Evolutionary conservation across 306 rosid species (phyloP).

Genomic region (Prunus campanulata): DNA sequence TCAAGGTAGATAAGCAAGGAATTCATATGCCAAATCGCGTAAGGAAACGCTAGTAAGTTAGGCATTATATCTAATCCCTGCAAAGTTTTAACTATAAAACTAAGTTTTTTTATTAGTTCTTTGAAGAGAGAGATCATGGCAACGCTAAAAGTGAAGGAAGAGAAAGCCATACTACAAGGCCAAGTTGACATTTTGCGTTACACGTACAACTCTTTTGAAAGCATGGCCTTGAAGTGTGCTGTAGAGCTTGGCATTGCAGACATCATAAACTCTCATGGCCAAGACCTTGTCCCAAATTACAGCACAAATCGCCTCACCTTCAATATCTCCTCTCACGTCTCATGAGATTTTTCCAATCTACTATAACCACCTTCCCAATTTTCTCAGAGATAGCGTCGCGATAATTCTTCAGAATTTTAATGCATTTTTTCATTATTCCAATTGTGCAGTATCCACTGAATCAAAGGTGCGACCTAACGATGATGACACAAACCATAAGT

Average conservation of each 20-base stretch:
- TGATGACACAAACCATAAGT: conserved; percentile 20
- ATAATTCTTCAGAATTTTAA: conserved; percentile 47
- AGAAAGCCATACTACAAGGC: conserved; percentile 11
- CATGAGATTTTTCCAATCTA: conserved; percentile 32
- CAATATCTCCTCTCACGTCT: conserved; percentile 23
- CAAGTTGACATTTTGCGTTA: conserved; percentile 16
- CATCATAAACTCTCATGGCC: conserved; percentile 28
- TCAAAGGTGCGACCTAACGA: conserved; percentile 39
- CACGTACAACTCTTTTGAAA: neutral
- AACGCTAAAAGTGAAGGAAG: neutral
- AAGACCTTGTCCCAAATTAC: conserved; percentile 24
- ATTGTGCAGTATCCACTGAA: conserved; percentile 22
- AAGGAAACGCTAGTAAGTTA: too few species aligned
- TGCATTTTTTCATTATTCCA: conserved; percentile 44
- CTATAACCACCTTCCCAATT: conserved; percentile 47
- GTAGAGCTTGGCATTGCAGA: conserved; percentile 35
- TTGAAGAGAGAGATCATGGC: neutral
- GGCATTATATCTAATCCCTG: too few species aligned
- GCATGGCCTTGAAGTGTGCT: conserved; percentile 33
- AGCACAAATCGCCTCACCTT: conserved; percentile 4
- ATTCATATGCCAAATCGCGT: too few species aligned
- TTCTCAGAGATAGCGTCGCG: conserved; percentile 48
- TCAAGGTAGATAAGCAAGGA: too few species aligned
- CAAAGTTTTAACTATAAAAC: too few species aligned
- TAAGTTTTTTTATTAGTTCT: too few species aligned